Evolutionary conservation across 371 early-diverging fungal species (phyloP).

Genomic region (Synchytrium microbalum): DNA sequence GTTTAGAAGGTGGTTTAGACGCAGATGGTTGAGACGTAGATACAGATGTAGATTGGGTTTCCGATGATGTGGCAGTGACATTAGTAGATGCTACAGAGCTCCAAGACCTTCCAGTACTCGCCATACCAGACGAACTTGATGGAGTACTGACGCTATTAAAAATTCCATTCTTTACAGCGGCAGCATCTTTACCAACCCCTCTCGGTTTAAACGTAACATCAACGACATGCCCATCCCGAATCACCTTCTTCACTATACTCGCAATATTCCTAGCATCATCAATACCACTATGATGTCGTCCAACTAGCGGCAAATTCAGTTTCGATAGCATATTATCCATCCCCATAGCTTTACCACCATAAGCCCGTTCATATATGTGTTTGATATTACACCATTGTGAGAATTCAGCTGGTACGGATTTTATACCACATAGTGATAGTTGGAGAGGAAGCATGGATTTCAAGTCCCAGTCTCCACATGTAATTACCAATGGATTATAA

Average conservation of each 20-base stretch:
- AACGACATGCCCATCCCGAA: background rate
- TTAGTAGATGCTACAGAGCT: background rate
- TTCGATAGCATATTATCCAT: conserved; percentile 51
- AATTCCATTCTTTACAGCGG: no score
- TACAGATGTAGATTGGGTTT: background rate
- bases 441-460: conserved; percentile 1
- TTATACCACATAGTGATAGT: background rate
- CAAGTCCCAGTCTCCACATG: conserved; percentile 60
- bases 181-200: no score
- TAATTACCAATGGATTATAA: conserved; percentile 18
- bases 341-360: conserved; percentile 15
- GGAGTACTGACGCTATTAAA: no score
- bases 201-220: background rate
- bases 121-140: no score
- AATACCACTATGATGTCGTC: conserved; percentile 68
- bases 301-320: conserved; percentile 54
- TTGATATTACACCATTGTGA: conserved; percentile 2
- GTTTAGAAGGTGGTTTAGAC: background rate
- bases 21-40: background rate
- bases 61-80: background rate
- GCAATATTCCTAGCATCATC: conserved; percentile 63
- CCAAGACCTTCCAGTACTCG: no score
- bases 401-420: background rate
- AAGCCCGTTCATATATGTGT: conserved; percentile 11
- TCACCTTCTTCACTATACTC: background rate